Percentiles rank a stretch among this genome's conserved stretches.
These are phyloP conservation scores for Eragrostis tef DNA, from an alignment of 202 grass and related monocot species.

Conservation along the genomic window DNA sequence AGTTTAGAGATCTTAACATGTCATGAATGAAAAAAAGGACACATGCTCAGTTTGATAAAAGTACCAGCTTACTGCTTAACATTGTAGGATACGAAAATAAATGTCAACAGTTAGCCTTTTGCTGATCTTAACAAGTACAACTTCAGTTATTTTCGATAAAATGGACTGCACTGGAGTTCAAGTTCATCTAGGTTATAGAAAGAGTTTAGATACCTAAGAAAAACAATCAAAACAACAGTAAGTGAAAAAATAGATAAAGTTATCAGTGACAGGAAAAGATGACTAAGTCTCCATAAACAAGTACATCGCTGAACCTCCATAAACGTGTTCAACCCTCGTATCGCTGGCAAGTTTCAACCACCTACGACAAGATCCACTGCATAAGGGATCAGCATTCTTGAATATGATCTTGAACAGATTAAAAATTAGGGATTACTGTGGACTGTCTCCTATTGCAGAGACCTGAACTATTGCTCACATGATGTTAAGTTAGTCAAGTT, in stretches of 20 bases:
- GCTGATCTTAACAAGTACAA: neutral
- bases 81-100: too few relatives aligned
- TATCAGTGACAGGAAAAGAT: conserved; percentile 16
- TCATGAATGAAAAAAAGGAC: neutral
- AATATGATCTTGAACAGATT: neutral
- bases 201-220: neutral
- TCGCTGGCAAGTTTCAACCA: conserved; percentile 27
- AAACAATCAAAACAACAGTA: neutral
- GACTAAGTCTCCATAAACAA: conserved; percentile 9
- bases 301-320: conserved; percentile 30
- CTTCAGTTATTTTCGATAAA: neutral
- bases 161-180: neutral
- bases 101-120: conserved; percentile 1
- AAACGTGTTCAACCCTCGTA: conserved; percentile 33
- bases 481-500: neutral
- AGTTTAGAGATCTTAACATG: neutral
- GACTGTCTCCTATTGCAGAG: conserved; percentile 2
- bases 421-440: neutral
- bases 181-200: conserved; percentile 18
- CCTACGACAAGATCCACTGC: conserved; percentile 21
- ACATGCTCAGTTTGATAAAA: neutral
- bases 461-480: conserved; percentile 10
- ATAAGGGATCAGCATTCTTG: neutral
- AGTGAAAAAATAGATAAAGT: neutral
- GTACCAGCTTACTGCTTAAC: too few relatives aligned